Conservation (phyloP, 164 flowering plant genomes). For the Stephania cephalantha region DNA sequence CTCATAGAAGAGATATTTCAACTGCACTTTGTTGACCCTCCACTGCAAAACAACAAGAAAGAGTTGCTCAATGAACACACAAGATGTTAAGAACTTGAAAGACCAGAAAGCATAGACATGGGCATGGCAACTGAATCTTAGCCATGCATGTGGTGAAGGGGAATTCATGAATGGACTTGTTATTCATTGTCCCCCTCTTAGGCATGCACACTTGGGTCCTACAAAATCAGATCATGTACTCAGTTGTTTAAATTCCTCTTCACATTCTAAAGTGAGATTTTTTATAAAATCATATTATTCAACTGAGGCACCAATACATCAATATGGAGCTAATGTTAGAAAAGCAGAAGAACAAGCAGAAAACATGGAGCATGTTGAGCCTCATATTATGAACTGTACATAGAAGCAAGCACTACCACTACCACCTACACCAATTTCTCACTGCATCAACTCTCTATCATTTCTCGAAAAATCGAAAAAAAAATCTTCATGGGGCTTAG, state of each 20-base stretch:
- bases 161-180: constrained; percentile 7
- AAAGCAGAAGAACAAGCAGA: not conserved
- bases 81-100: not conserved
- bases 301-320: not conserved
- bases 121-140: constrained; percentile 4
- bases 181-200: constrained; percentile 16
- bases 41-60: not conserved
- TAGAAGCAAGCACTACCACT: constrained; percentile 16
- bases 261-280: not conserved
- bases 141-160: constrained; percentile 17
- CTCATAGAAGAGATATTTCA: not conserved
- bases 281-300: not conserved
- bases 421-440: constrained; percentile 7
- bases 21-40: not conserved
- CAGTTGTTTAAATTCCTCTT: not conserved
- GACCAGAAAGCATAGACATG: constrained; percentile 13
- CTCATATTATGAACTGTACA: constrained; percentile 41
- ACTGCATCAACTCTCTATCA: constrained; percentile 3
- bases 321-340: not conserved
- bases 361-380: constrained; percentile 11
- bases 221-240: constrained; percentile 12
- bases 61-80: not conserved
- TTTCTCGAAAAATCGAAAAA: constrained; percentile 17
- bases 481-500: constrained; percentile 32
- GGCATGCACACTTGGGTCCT: constrained; percentile 3